Evolutionary conservation across 2,329 filamentous ascomycete genomes (phyloP).

Genomic region (Tolypocladium paradoxum): DNA sequence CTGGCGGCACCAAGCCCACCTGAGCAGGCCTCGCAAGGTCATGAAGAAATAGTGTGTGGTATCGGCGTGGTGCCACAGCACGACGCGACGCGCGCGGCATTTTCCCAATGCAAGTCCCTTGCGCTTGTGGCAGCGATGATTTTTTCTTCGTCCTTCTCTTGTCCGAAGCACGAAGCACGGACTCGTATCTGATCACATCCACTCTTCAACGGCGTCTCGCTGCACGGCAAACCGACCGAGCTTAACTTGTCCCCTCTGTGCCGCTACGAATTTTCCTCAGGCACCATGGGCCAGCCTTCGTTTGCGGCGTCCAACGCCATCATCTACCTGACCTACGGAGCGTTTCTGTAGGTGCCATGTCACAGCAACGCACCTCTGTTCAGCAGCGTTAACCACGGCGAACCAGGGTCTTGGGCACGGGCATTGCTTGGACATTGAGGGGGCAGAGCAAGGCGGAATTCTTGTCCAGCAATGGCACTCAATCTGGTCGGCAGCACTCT

Average conservation of each 20-base stretch:
- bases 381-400: constrained; percentile 7
- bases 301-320: constrained; percentile 70
- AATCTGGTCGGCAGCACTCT: constrained; percentile 55
- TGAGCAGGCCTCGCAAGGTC: background rate
- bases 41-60: too few species aligned
- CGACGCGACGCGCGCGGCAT: background rate
- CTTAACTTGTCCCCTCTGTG: background rate
- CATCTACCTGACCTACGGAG: constrained; percentile 69
- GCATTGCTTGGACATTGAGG: constrained; percentile 45
- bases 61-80: background rate
- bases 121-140: background rate
- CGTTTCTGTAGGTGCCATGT: constrained; percentile 53
- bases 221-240: too few species aligned
- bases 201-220: background rate
- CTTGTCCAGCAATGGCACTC: constrained; percentile 67
- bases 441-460: constrained; percentile 60
- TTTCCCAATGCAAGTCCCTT: background rate
- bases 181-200: background rate
- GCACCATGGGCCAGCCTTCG: constrained; percentile 69
- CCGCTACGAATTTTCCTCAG: too few species aligned
- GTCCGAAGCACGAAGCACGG: background rate
- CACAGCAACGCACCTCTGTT: background rate
- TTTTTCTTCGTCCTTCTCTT: background rate
- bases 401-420: constrained; percentile 51
- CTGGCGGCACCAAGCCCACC: background rate